A percentile compares a stretch with the other conserved stretches of the same genome.
phyloP scores from a whole-genome alignment of 768 basidiomycete species.

The Tulasnella sp. region DNA sequence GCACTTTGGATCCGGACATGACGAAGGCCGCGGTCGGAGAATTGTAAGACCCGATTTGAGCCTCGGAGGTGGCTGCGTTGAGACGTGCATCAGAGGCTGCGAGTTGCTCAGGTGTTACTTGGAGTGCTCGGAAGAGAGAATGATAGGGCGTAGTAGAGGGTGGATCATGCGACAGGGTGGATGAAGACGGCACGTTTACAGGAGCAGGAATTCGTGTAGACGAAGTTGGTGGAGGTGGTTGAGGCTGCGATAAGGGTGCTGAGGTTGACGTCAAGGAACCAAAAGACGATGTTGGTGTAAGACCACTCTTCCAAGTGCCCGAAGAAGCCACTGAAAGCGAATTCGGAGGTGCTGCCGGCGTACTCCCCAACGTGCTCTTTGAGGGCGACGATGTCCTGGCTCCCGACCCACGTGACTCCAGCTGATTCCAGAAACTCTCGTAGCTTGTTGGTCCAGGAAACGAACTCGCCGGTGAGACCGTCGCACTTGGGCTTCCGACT shows the following conservation, averaged over 20 bases:
- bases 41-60: not conserved
- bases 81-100: not conserved
- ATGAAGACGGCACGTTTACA: not conserved
- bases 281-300: not conserved
- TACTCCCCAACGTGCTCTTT: not conserved
- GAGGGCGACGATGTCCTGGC: not conserved
- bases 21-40: not conserved
- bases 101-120: not conserved
- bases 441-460: conserved; percentile 5
- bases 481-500: not conserved
- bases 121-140: not conserved
- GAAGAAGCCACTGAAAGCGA: not conserved
- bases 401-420: not conserved
- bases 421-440: conserved; percentile 13
- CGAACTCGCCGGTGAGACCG: not conserved
- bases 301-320: not conserved
- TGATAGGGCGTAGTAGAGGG: not conserved
- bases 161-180: not conserved
- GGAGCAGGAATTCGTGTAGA: not conserved
- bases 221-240: not conserved
- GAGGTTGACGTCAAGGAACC: not conserved
- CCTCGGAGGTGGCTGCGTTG: not conserved
- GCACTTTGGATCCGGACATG: not conserved
- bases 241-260: not conserved
- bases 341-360: not conserved